Base-by-base conservation (phyloP, 164 flowering plant genomes). In the Liriodendron chinense region DNA sequence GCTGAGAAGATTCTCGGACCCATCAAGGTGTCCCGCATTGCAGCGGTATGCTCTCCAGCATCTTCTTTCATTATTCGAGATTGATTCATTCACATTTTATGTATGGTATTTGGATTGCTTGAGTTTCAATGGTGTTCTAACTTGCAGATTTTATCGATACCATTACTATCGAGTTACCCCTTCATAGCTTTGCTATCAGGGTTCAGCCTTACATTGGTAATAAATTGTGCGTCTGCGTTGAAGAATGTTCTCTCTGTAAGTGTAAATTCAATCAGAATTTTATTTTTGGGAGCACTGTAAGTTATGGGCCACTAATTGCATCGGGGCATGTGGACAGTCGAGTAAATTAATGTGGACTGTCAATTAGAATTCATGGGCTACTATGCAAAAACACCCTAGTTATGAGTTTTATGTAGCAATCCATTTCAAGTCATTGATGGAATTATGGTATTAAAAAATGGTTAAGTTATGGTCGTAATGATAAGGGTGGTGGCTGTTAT, bases 171-270 rank as follows among this genome's bases (percentile, higher is more conserved):
- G 72, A 80, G 90, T 78, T 92, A 87, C 80, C 92, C 91, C 56
- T 82, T 80, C 21, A 87, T 92, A 77, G 89, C 92, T 23, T 70
- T 69, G 81, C 81, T 88, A 25, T 85, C 92, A 34, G 94, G 93
- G 18, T 7, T 89, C 48, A 69, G 77, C 23, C 91, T 88, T 23
- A 16, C 74, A 1, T 3, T 90, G 9, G 1, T 83, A 71, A 20
- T 92, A 9, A 86, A 87, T 72, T 73, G 72, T 81, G 97, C 92
- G 9, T 92, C 94, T 2, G 18, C 87, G 3, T 26, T 86, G 80
- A 90, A 90, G 89, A 90, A 86, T 80, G 82, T 83, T 61, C 26
- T 92, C n/a, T 78, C 89, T 67, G 94, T 92, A 83, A 88, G 97
- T 85, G 4, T 21, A 69, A 74, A 5, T 25, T 28, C 43, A 5